A percentile compares a stretch with the other conserved stretches of the same genome.
Conservation (phyloP, 164 flowering plant genomes). For the Cinnamomum micranthum region DNA sequence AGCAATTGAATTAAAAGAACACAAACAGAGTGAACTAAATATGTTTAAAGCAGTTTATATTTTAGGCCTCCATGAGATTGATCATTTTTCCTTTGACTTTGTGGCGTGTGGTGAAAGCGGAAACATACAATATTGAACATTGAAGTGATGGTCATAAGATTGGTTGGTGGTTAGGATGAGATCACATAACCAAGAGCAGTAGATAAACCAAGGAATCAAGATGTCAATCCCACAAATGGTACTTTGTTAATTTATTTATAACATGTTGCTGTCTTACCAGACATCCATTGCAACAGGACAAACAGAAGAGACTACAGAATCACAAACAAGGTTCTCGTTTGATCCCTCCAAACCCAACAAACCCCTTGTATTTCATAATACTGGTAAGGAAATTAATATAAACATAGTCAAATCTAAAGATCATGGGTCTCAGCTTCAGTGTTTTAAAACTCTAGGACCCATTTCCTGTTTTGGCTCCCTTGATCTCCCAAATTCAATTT, state of each 20-base stretch:
- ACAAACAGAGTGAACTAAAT: no score
- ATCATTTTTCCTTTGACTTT: no score
- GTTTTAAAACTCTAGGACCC: not conserved
- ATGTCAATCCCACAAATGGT: no score
- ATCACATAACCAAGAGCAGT: no score
- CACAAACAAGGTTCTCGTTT: not conserved
- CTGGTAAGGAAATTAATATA: not conserved
- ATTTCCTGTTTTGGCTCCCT: not conserved
- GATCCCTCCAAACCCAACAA: not conserved
- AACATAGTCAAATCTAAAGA: not conserved
- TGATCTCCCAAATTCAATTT: not conserved
- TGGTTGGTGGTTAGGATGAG: no score
- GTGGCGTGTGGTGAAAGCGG: no score
- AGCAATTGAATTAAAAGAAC: no score
- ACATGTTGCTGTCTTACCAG: not conserved
- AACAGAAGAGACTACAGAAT: not conserved
- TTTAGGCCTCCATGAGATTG: no score
- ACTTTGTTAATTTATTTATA: not conserved
- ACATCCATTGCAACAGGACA: conserved; percentile 2
- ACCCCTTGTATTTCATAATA: not conserved
- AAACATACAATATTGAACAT: no score
- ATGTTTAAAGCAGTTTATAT: no score
- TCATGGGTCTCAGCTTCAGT: not conserved
- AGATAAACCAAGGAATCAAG: no score
- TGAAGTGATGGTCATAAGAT: no score